phyloP scores from a whole-genome alignment of 345 rosid genomes.

The Moricandia arvensis region DNA sequence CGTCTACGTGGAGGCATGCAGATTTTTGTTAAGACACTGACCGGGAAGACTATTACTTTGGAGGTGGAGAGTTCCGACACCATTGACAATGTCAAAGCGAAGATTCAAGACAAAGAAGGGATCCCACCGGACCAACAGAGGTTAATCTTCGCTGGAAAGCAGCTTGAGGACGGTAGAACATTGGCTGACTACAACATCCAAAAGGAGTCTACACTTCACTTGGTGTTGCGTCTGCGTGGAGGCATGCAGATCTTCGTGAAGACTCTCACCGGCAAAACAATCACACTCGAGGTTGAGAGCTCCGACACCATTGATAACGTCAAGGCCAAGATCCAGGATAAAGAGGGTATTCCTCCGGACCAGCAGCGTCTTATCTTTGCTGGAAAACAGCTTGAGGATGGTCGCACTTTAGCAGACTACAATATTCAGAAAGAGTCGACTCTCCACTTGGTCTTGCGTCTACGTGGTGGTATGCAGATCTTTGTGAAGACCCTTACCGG shows the following conservation, averaged over 20 bases:
- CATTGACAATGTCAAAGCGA: not conserved
- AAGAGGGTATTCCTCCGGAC: not conserved
- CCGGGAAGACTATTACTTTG: not conserved
- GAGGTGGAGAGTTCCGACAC: not conserved
- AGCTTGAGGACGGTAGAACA: not conserved
- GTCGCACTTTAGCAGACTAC: too few relatives aligned
- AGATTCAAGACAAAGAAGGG: not conserved
- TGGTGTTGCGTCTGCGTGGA: not conserved
- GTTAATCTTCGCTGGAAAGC: not conserved
- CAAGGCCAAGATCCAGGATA: not conserved
- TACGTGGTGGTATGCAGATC: too few relatives aligned
- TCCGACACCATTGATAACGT: not conserved
- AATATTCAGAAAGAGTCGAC: too few relatives aligned
- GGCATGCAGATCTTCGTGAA: not conserved
- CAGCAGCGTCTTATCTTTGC: not conserved
- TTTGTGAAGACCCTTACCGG: too few relatives aligned
- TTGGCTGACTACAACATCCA: not conserved
- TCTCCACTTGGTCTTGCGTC: too few relatives aligned
- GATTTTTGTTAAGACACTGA: not conserved
- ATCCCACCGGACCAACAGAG: not conserved
- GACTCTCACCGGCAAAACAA: not conserved
- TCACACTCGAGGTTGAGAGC: not conserved
- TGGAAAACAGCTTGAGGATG: not conserved
- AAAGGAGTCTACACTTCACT: not conserved
- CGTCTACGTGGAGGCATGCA: not conserved